Percentiles rank a stretch among this genome's conserved stretches.
Conservation (phyloP, 805 yeast genomes). For the Ogataea pignaliae region DNA sequence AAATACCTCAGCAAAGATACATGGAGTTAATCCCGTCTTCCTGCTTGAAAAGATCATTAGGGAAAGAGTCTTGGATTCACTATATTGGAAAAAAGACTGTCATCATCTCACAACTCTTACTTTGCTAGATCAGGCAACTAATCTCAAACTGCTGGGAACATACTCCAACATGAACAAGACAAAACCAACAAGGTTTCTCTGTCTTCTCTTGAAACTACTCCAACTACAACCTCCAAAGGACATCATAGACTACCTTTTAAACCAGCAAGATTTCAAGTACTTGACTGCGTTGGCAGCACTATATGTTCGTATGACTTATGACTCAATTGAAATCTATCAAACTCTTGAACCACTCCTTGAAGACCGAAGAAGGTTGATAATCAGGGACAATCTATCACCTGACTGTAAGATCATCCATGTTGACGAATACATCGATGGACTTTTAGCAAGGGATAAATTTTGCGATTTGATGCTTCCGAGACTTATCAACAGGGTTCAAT, state of each 20-base stretch:
- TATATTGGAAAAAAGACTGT: conserved; percentile 57
- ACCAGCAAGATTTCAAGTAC: conserved; percentile 73
- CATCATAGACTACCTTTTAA: conserved; percentile 48
- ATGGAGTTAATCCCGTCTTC: conserved; percentile 45
- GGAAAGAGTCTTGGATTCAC: conserved; percentile 51
- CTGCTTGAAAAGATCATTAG: conserved; percentile 55
- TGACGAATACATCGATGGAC: conserved; percentile 70
- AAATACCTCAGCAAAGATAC: conserved; percentile 24
- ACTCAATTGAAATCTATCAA: conserved; percentile 42
- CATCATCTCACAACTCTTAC: conserved; percentile 39
- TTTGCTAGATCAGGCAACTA: conserved; percentile 41
- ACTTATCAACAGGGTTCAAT: conserved; percentile 36
- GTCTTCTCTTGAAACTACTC: conserved; percentile 69
- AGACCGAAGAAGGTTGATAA: conserved; percentile 69
- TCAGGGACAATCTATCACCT: conserved; percentile 32
- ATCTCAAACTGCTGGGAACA: conserved; percentile 46
- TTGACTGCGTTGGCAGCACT: conserved; percentile 63
- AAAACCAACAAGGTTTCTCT: conserved; percentile 68
- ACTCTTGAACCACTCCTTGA: conserved; percentile 49
- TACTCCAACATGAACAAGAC: conserved; percentile 35
- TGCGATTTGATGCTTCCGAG: conserved; percentile 74
- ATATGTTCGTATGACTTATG: conserved; percentile 50
- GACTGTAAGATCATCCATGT: conserved; percentile 45
- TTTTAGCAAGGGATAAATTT: conserved; percentile 54
- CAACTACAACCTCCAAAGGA: conserved; percentile 68